phyloP scores from a whole-genome alignment of 306 rosid genomes.

The Aeschynomene evenia region DNA sequence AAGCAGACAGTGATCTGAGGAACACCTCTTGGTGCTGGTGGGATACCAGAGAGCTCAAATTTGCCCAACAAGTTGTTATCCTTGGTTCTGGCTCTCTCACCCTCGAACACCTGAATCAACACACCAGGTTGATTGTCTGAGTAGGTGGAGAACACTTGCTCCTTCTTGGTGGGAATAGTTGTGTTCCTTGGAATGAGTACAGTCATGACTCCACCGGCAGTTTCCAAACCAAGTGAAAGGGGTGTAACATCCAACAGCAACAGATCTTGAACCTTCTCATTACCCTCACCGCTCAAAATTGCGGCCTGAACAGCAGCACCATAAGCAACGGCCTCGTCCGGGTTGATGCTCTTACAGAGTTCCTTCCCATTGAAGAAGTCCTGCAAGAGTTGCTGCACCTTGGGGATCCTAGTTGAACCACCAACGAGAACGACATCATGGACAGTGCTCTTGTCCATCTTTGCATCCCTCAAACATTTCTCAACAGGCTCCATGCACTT shows the following conservation, averaged over 20 bases:
- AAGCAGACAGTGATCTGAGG: too few species aligned
- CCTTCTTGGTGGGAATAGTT: slow-evolving; percentile 62
- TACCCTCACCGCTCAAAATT: too few species aligned
- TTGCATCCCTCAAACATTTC: slow-evolving; percentile 70
- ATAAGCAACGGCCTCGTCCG: slow-evolving; percentile 74
- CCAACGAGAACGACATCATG: slow-evolving; percentile 72
- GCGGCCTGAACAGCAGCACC: slow-evolving; percentile 82
- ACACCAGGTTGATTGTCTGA: slow-evolving; percentile 65
- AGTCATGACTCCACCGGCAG: slow-evolving; percentile 65
- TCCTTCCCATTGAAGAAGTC: slow-evolving; percentile 69
- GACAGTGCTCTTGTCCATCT: slow-evolving; percentile 63
- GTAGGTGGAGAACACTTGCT: too few species aligned
- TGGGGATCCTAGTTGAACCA: slow-evolving; percentile 72
- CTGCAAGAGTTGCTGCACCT: slow-evolving; percentile 70
- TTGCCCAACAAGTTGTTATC: slow-evolving; percentile 67
- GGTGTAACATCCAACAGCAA: too few species aligned
- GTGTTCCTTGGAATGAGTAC: slow-evolving; percentile 68
- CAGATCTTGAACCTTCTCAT: too few species aligned
- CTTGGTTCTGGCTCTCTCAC: slow-evolving; percentile 53
- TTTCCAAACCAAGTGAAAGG: slow-evolving; percentile 55
- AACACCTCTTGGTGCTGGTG: too few species aligned
- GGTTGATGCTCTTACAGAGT: slow-evolving; percentile 76
- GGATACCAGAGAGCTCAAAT: too few species aligned
- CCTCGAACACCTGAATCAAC: slow-evolving; percentile 57
- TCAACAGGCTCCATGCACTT: slow-evolving; percentile 78